Evolutionary conservation across 2,329 filamentous ascomycete genomes (phyloP).

Genomic region (Cordyceps farinosa): DNA sequence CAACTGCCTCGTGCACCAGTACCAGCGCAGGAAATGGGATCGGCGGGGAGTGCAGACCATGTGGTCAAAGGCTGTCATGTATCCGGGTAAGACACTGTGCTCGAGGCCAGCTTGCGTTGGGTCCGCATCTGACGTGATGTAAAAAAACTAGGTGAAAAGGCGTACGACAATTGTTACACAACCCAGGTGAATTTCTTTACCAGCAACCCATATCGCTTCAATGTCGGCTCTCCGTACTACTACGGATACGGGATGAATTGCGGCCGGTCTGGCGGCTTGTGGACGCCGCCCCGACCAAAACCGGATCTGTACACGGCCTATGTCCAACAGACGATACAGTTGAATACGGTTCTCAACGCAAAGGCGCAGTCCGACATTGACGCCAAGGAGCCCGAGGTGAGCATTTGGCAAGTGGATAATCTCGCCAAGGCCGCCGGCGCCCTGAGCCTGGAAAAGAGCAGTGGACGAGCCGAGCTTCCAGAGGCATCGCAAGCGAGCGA

Average conservation of each 20-base stretch:
- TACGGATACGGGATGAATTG: not conserved
- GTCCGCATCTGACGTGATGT: not conserved
- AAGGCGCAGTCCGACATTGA: slow-evolving; percentile 17
- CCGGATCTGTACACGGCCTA: slow-evolving; percentile 9
- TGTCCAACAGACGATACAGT: slow-evolving; percentile 16
- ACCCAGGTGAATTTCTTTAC: slow-evolving; percentile 10
- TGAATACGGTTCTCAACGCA: slow-evolving; percentile 10
- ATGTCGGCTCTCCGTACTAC: slow-evolving; percentile 17
- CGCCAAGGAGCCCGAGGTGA: slow-evolving; percentile 17
- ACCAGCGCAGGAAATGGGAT: slow-evolving; percentile 33
- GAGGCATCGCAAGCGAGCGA: not conserved
- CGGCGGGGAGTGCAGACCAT: slow-evolving; percentile 36
- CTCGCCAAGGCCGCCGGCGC: not conserved
- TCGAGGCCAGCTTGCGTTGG: no score
- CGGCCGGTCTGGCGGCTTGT: not conserved
- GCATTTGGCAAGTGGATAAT: slow-evolving; percentile 16
- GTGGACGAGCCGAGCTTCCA: no score
- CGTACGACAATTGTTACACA: slow-evolving; percentile 26
- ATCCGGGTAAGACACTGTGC: slow-evolving; percentile 30
- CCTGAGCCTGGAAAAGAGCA: not conserved
- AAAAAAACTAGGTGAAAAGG: slow-evolving; percentile 28
- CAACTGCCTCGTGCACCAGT: slow-evolving; percentile 38
- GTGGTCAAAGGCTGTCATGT: slow-evolving; percentile 46
- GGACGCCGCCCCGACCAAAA: not conserved
- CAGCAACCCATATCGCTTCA: slow-evolving; percentile 19